Percentiles rank a stretch among this genome's conserved stretches.
These are phyloP conservation scores for Lodderomyces pseudojiufengensis DNA, from an alignment of 1,139 yeast species.

Conservation along the genomic window DNA sequence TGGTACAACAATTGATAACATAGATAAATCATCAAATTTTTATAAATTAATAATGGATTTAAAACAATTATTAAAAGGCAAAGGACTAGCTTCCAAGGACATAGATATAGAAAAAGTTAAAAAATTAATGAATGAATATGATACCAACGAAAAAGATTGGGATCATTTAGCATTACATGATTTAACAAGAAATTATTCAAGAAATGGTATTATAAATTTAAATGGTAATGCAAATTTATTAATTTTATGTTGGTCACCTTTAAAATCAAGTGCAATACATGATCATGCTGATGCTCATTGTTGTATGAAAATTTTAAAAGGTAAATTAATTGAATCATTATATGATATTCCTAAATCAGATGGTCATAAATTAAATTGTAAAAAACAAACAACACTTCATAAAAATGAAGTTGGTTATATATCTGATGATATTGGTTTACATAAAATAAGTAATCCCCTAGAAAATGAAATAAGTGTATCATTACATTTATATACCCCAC, in stretches of 20 bases:
- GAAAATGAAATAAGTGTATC: conserved; percentile 53
- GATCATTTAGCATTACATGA: conserved; percentile 55
- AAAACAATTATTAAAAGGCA: conserved; percentile 27
- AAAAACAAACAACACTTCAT: conserved; percentile 31
- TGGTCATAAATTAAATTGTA: conserved; percentile 27
- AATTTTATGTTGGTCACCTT: conserved; percentile 70
- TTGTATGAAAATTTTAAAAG: conserved; percentile 62
- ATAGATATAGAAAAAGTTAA: conserved; percentile 51
- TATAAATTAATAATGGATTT: conserved; percentile 23
- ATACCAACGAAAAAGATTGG: conserved; percentile 56
- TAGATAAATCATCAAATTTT: conserved; percentile 12
- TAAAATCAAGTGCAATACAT: conserved; percentile 63
- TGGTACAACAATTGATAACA: conserved; percentile 11
- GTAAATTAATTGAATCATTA: conserved; percentile 55
- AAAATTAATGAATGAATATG: conserved; percentile 47
- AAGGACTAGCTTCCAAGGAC: conserved; percentile 45
- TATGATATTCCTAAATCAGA: conserved; percentile 46
- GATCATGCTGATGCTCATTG: conserved; percentile 79
- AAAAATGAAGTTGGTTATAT: conserved; percentile 62
- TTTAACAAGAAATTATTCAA: conserved; percentile 45
- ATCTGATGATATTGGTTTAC: conserved; percentile 64
- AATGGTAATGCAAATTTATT: conserved; percentile 67
- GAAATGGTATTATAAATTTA: conserved; percentile 66
- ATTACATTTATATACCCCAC: conserved; percentile 74
- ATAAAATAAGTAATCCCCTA: conserved; percentile 55